phyloP scores from a whole-genome alignment of 768 basidiomycete species.

The Lactarius sp. region DNA sequence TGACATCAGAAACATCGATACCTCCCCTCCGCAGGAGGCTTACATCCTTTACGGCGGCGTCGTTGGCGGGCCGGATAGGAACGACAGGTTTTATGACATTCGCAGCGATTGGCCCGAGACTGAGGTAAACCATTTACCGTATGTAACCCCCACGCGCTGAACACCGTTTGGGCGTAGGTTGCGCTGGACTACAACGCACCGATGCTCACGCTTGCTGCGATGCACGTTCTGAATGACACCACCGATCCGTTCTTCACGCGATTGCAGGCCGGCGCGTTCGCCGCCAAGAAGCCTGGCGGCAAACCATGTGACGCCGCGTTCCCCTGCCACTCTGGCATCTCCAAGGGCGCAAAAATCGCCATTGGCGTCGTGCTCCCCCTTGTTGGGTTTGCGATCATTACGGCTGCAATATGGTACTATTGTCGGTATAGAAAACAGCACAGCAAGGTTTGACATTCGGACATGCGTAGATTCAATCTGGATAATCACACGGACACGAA shows the following conservation, averaged over 20 bases:
- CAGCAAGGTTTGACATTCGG: slow-evolving; percentile 12
- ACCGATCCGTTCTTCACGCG: slow-evolving; percentile 76
- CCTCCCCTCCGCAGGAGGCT: slow-evolving; percentile 62
- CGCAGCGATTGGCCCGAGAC: slow-evolving; percentile 87
- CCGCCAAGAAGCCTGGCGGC: slow-evolving; percentile 55
- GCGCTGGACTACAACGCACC: slow-evolving; percentile 91
- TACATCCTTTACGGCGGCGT: slow-evolving; percentile 84
- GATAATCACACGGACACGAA: background rate
- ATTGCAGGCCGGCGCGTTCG: slow-evolving; percentile 64
- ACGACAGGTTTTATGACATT: slow-evolving; percentile 78
- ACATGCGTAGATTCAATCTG: background rate
- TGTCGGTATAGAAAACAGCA: slow-evolving; percentile 9
- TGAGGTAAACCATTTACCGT: slow-evolving; percentile 45
- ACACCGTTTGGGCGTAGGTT: slow-evolving; percentile 37
- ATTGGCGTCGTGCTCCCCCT: slow-evolving; percentile 63
- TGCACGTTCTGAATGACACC: slow-evolving; percentile 61
- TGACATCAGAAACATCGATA: slow-evolving; percentile 64
- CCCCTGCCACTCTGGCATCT: slow-evolving; percentile 46
- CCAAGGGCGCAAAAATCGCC: slow-evolving; percentile 57
- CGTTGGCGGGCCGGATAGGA: slow-evolving; percentile 77
- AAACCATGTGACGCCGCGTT: slow-evolving; percentile 77
- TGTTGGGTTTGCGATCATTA: slow-evolving; percentile 55
- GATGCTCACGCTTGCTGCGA: slow-evolving; percentile 78
- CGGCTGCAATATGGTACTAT: slow-evolving; percentile 32
- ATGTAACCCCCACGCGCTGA: background rate